Percentiles rank a stretch among this genome's conserved stretches.
Conservation (phyloP, 2,329 filamentous ascomycete species). For the Curvularia verruculosa region DNA sequence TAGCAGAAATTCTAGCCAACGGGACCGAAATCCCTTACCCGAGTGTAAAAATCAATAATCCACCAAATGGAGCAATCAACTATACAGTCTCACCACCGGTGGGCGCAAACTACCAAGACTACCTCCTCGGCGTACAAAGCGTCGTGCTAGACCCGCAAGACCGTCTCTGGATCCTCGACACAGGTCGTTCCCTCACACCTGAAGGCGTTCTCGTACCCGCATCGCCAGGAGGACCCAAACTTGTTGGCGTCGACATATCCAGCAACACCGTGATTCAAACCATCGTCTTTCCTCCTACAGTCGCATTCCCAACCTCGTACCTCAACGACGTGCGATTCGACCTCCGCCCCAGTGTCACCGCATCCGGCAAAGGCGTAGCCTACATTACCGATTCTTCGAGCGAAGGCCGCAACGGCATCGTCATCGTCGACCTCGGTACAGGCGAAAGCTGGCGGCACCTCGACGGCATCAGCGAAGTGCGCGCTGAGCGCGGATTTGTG, state of each 20-base stretch:
- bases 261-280: conserved; percentile 57
- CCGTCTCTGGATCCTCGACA: conserved; percentile 62
- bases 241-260: conserved; percentile 56
- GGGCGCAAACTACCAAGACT: conserved; percentile 55
- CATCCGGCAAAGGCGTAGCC: conserved; percentile 55
- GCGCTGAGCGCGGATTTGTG: conserved; percentile 54
- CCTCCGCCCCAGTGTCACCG: conserved; percentile 51
- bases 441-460: conserved; percentile 59
- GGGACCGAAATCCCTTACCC: conserved; percentile 55
- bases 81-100: conserved; percentile 56
- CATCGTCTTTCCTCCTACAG: conserved; percentile 57
- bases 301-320: conserved; percentile 58
- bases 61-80: conserved; percentile 59
- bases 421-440: conserved; percentile 58
- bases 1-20: conserved; percentile 55
- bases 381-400: conserved; percentile 61
- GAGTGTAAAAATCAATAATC: conserved; percentile 54
- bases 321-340: conserved; percentile 63
- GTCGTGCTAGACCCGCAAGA: conserved; percentile 59
- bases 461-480: conserved; percentile 51
- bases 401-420: conserved; percentile 57
- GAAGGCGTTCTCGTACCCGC: conserved; percentile 55
- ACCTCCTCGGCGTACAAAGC: conserved; percentile 60
- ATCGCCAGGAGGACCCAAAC: conserved; percentile 57
- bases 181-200: conserved; percentile 53